Evolutionary conservation across 441 rosid species (phyloP).

Genomic region (Adansonia rubrostipa): DNA sequence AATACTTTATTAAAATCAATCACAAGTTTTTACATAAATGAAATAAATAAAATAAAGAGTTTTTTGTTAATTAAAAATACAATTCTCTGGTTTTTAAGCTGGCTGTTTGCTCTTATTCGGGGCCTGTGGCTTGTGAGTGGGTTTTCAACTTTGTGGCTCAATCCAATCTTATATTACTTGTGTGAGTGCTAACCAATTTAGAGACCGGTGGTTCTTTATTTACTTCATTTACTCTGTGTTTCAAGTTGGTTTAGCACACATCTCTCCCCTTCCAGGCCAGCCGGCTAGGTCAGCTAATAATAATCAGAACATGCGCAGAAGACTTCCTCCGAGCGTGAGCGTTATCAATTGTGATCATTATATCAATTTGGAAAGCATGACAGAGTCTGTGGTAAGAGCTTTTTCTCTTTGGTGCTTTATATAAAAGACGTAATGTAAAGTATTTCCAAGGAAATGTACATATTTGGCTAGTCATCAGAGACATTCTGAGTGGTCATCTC

Average conservation of each 20-base stretch:
- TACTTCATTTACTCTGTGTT: conserved; percentile 9
- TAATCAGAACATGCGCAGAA: conserved; percentile 52
- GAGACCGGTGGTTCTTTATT: neutral
- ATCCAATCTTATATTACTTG: neutral
- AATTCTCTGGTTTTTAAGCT: neutral
- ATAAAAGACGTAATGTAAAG: neutral
- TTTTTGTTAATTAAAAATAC: neutral
- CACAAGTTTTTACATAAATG: too few relatives aligned
- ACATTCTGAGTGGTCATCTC: neutral
- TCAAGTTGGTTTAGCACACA: conserved; percentile 28
- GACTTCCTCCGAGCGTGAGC: conserved; percentile 42
- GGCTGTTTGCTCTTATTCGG: neutral
- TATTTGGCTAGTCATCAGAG: neutral
- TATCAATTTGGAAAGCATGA: conserved; percentile 52
- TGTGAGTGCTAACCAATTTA: conserved; percentile 6
- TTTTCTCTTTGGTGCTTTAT: neutral
- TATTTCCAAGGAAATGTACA: neutral
- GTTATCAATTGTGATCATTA: conserved; percentile 47
- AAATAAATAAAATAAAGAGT: too few relatives aligned
- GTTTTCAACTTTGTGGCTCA: conserved; percentile 4
- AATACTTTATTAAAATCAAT: too few relatives aligned
- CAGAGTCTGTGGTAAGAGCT: conserved; percentile 46
- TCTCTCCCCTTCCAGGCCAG: conserved; percentile 45
- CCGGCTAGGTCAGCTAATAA: conserved; percentile 40
- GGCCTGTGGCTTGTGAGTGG: conserved; percentile 1